Conservation (phyloP, 345 rosid species). For the Eutrema japonicum region DNA sequence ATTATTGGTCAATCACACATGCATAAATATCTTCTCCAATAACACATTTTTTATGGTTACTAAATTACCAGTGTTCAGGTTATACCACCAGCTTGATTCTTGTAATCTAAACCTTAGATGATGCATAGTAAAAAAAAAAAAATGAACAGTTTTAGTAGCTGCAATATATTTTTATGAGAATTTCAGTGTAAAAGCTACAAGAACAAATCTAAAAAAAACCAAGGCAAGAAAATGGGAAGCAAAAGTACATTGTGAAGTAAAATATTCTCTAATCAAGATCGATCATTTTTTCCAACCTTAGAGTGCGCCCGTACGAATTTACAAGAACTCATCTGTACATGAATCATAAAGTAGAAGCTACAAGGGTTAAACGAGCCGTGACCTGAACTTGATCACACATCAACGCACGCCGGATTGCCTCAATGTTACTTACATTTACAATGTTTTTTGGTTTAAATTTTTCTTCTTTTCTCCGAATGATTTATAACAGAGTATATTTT, state of each 20-base stretch:
- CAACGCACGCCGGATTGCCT: not conserved
- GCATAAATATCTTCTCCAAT: constrained; percentile 12
- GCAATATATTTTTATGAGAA: not conserved
- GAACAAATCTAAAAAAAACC: constrained; percentile 8
- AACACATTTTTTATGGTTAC: not conserved
- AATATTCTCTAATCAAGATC: constrained; percentile 13
- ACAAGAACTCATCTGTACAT: constrained; percentile 45
- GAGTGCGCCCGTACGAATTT: constrained; percentile 29
- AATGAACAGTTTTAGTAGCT: not conserved
- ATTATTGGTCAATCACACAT: constrained; percentile 28
- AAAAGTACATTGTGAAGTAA: constrained; percentile 7
- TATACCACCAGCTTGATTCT: constrained; percentile 5
- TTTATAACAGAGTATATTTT: too few species aligned
- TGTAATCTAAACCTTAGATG: constrained; percentile 19
- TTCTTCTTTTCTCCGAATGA: too few species aligned
- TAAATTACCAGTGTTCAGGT: not conserved
- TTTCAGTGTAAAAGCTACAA: constrained; percentile 14
- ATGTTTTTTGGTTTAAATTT: too few species aligned
- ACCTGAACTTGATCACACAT: not conserved
- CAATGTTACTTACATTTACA: not conserved
- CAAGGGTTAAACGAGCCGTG: constrained; percentile 18
- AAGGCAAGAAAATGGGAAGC: not conserved
- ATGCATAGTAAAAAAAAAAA: not conserved
- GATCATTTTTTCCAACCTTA: constrained; percentile 3
- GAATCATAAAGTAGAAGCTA: constrained; percentile 35